phyloP scores from a whole-genome alignment of 768 basidiomycete genomes.

The Mycena indigotica region DNA sequence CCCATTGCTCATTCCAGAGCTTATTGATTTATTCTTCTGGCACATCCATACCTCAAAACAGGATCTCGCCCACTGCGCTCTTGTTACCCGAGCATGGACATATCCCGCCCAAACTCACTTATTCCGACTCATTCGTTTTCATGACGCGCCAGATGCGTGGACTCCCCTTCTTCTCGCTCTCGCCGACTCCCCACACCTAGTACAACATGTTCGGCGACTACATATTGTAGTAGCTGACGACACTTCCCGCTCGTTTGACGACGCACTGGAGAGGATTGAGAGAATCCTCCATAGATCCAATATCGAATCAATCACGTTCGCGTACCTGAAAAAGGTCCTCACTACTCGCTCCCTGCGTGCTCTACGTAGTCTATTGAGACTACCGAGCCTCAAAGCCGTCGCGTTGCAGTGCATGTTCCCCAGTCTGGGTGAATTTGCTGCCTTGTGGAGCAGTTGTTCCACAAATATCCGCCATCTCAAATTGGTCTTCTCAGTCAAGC shows the following conservation, averaged over 20 bases:
- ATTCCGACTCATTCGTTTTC: neutral
- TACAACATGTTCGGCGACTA: neutral
- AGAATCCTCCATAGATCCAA: neutral
- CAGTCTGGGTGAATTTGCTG: neutral
- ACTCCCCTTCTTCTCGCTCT: neutral
- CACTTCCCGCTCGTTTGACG: neutral
- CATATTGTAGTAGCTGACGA: neutral
- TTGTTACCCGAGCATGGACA: neutral
- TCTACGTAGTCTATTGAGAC: neutral
- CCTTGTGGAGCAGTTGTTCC: neutral
- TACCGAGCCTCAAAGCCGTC: neutral
- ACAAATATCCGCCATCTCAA: neutral
- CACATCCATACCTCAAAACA: neutral
- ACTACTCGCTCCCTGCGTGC: neutral
- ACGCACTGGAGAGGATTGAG: neutral
- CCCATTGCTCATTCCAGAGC: neutral
- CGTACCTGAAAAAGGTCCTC: neutral
- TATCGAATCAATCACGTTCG: neutral
- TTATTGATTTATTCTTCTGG: neutral
- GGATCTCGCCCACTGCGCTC: neutral
- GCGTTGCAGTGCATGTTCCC: conserved; percentile 1
- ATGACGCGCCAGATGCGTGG: neutral
- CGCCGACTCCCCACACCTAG: neutral
- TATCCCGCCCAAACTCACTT: neutral
- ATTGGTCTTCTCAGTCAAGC: neutral